Percentiles rank a stretch among this genome's conserved stretches.
These are phyloP conservation scores for Trichosanthes cucumerina DNA, from an alignment of 306 rosid genomes.

Conservation along the genomic window DNA sequence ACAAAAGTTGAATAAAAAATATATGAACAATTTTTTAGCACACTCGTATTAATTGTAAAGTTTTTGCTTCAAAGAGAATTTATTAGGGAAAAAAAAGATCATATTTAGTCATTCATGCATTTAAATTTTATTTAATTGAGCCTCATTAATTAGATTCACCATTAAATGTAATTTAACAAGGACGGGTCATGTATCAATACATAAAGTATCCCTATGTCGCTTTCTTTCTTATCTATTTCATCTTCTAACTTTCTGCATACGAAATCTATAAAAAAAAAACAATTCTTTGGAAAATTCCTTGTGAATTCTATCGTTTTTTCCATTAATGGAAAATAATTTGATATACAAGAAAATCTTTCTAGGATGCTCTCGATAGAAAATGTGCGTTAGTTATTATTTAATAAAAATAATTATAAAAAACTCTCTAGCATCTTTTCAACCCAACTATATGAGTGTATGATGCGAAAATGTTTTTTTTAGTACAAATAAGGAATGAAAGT, in stretches of 20 bases:
- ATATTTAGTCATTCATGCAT: neutral
- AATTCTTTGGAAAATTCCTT: neutral
- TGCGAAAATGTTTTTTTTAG: too few relatives aligned
- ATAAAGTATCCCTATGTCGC: neutral
- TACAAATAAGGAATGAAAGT: too few relatives aligned
- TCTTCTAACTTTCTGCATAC: neutral
- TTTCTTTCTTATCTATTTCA: neutral
- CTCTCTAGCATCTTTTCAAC: too few relatives aligned
- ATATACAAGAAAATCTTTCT: too few relatives aligned
- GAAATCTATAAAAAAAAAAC: neutral
- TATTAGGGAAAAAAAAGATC: neutral
- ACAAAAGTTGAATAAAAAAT: neutral
- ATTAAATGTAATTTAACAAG: neutral
- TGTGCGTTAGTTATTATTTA: too few relatives aligned
- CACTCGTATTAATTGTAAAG: neutral
- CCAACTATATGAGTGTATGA: too few relatives aligned
- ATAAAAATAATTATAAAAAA: too few relatives aligned
- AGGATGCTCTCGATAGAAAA: too few relatives aligned
- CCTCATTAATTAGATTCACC: neutral
- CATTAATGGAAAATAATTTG: too few relatives aligned
- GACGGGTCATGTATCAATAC: neutral
- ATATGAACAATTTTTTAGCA: neutral
- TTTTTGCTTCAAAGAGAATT: neutral
- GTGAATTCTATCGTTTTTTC: neutral
- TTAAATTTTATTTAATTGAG: neutral